Evolutionary conservation across 306 rosid genomes (phyloP).

Genomic region (Medicago lupulina): DNA sequence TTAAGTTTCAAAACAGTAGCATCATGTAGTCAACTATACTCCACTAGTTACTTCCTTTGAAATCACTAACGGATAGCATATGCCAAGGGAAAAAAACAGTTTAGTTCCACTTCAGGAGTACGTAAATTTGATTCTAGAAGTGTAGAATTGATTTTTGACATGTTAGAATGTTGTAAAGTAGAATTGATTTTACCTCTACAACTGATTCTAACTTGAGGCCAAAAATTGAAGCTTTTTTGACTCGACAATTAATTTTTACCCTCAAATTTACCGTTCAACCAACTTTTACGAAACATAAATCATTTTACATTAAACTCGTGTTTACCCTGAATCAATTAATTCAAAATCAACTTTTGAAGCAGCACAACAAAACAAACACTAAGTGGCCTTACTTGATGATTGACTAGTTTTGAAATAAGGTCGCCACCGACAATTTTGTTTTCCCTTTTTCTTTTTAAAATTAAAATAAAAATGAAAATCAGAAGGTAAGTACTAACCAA

Average conservation of each 20-base stretch:
- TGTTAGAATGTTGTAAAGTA: not conserved
- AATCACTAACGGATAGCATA: not conserved
- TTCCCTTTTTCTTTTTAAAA: not conserved
- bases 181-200: not conserved
- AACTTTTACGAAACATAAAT: not conserved
- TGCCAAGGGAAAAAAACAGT: not conserved
- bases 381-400: not conserved
- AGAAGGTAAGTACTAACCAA: slow-evolving; percentile 7
- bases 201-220: not conserved
- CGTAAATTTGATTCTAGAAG: not conserved
- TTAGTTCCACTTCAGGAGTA: not conserved
- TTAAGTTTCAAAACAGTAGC: not conserved
- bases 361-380: not conserved
- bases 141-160: not conserved
- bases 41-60: no score
- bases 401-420: slow-evolving; percentile 8
- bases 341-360: not conserved
- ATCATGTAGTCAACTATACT: no score
- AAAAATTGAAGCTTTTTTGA: not conserved
- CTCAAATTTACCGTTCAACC: not conserved
- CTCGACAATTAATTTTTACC: not conserved
- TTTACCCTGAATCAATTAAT: not conserved
- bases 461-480: not conserved
- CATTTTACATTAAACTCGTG: not conserved
- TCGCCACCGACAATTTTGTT: slow-evolving; percentile 27